Evolutionary conservation across 2,329 filamentous ascomycete species (phyloP).

Genomic region (Colletotrichum agaves): DNA sequence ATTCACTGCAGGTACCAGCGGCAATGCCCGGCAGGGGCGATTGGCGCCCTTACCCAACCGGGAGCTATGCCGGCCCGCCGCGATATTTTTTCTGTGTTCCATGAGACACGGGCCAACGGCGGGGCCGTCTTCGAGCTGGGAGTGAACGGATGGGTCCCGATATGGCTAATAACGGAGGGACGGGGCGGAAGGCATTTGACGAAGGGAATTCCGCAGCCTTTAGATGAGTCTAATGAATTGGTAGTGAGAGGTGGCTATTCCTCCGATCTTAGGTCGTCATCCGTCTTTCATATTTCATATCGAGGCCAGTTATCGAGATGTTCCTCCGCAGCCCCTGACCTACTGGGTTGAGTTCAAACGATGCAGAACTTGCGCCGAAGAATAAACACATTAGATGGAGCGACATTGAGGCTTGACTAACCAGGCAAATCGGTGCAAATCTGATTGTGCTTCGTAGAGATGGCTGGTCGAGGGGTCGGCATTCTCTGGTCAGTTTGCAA

Average conservation of each 20-base stretch:
- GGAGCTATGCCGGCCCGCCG: constrained; percentile 6
- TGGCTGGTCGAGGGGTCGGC: too few species aligned
- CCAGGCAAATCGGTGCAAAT: background rate
- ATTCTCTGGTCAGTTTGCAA: background rate
- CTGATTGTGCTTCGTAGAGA: background rate
- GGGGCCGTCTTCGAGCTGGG: constrained; percentile 1
- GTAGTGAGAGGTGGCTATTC: background rate
- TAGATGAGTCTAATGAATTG: constrained; percentile 30
- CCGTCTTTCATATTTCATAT: background rate
- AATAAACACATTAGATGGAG: background rate
- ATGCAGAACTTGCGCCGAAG: background rate
- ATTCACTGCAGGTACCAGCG: constrained; percentile 24
- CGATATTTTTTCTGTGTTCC: background rate
- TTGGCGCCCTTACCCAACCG: background rate
- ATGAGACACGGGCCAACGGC: constrained; percentile 6
- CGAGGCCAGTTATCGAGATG: background rate
- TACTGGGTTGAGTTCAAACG: too few species aligned
- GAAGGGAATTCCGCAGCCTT: too few species aligned
- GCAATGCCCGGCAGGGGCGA: constrained; percentile 26
- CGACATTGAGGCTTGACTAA: background rate
- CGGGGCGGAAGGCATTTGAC: constrained; percentile 8
- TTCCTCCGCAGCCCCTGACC: too few species aligned
- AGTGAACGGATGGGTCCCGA: background rate
- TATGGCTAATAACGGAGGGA: constrained; percentile 20
- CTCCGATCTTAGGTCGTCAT: background rate